These are phyloP conservation scores for Forsythia viridissima DNA, from an alignment of 257 asterid species.

Conservation along the genomic window DNA sequence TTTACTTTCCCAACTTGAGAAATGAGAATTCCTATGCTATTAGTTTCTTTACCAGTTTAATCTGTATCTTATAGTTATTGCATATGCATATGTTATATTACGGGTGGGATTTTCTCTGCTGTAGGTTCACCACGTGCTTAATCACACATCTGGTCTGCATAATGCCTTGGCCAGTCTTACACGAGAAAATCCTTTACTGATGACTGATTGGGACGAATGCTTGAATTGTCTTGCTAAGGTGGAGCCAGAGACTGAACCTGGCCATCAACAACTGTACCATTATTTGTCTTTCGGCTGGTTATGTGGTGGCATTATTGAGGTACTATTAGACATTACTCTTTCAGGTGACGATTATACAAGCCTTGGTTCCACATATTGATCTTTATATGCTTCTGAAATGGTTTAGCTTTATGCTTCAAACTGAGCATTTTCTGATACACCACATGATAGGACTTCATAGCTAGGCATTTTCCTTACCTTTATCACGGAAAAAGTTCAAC, in stretches of 20 bases:
- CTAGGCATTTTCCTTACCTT: not conserved
- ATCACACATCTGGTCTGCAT: slow-evolving; percentile 95
- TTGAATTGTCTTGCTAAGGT: slow-evolving; percentile 49
- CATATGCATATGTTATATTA: slow-evolving; percentile 6
- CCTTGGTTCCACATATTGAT: not conserved
- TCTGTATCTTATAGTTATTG: not conserved
- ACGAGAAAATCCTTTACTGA: slow-evolving; percentile 73
- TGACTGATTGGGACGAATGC: slow-evolving; percentile 87
- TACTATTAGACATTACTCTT: slow-evolving; percentile 30
- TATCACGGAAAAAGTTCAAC: not conserved
- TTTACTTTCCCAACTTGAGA: slow-evolving; percentile 11
- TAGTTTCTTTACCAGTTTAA: not conserved
- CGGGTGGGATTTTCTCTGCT: slow-evolving; percentile 18
- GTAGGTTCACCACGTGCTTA: slow-evolving; percentile 97
- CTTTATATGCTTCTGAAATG: not conserved
- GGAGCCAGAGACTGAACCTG: slow-evolving; percentile 86
- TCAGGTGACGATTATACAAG: not conserved
- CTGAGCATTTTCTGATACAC: not conserved
- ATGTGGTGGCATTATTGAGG: slow-evolving; percentile 99
- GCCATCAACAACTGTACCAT: slow-evolving; percentile 73
- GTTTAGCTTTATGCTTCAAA: slow-evolving; percentile 11
- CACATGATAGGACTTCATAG: not conserved
- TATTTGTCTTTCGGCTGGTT: slow-evolving; percentile 93
- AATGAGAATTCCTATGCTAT: slow-evolving; percentile 17
- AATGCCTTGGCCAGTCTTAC: slow-evolving; percentile 68